A percentile compares a stretch with the other conserved stretches of the same genome.
These are phyloP conservation scores for Begonia masoniana DNA, from an alignment of 306 rosid species.

Conservation along the genomic window DNA sequence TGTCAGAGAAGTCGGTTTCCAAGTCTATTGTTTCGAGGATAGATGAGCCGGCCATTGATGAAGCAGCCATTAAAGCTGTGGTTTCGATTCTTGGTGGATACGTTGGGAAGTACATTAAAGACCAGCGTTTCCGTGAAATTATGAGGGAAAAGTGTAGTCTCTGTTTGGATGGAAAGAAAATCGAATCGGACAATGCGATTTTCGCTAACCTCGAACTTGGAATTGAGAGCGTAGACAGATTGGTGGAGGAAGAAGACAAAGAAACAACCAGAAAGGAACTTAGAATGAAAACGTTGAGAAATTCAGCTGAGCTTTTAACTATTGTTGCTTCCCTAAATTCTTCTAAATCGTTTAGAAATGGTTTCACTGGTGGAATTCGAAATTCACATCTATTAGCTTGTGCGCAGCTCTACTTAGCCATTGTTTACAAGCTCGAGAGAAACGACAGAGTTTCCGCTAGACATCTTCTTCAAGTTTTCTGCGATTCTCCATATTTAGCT, in stretches of 20 bases:
- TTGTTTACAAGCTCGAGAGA: conserved; percentile 52
- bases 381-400: conserved; percentile 54
- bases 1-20: conserved; percentile 24
- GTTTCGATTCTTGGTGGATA: conserved; percentile 55
- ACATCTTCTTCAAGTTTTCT: conserved; percentile 59
- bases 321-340: conserved; percentile 40
- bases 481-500: conserved; percentile 61
- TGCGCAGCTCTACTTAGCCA: conserved; percentile 67
- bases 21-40: conserved; percentile 21
- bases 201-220: conserved; percentile 31
- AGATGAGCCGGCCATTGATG: conserved; percentile 39
- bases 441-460: conserved; percentile 44
- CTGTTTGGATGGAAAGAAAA: conserved; percentile 31
- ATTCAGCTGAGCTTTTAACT: conserved; percentile 37
- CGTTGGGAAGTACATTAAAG: conserved; percentile 40
- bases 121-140: conserved; percentile 33
- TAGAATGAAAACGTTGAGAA: conserved; percentile 22
- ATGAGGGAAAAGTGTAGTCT: conserved; percentile 34
- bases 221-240: conserved; percentile 33
- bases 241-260: conserved; percentile 28
- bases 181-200: conserved; percentile 19
- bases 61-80: conserved; percentile 51
- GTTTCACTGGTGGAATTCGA: conserved; percentile 30
- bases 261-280: conserved; percentile 22
- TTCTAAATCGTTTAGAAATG: conserved; percentile 11